phyloP scores from a whole-genome alignment of 306 rosid species.

The Trifolium pratense region DNA sequence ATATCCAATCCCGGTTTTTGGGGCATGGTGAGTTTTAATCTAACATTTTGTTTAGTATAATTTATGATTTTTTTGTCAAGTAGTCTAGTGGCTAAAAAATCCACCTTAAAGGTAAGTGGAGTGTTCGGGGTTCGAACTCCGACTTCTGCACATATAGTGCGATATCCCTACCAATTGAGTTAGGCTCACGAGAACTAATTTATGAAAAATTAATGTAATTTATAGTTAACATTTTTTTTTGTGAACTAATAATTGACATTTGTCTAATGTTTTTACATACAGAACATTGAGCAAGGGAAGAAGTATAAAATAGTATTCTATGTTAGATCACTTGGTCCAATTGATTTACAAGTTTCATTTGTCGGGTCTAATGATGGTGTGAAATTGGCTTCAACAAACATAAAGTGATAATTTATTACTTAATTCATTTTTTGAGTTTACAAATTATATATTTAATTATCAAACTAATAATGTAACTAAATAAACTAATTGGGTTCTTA shows the following conservation, averaged over 20 bases:
- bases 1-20: constrained; percentile 84
- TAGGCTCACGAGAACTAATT: too few relatives aligned
- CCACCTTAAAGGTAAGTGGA: too few relatives aligned
- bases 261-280: neutral
- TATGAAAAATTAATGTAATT: too few relatives aligned
- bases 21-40: constrained; percentile 67
- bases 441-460: too few relatives aligned
- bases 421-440: too few relatives aligned
- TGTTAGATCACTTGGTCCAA: constrained; percentile 53
- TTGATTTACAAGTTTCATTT: constrained; percentile 57
- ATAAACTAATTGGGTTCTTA: neutral
- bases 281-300: constrained; percentile 74
- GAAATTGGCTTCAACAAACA: constrained; percentile 50
- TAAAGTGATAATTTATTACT: constrained; percentile 40
- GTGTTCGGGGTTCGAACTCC: too few relatives aligned
- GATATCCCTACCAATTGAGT: too few relatives aligned
- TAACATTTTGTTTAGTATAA: neutral
- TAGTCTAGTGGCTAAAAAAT: too few relatives aligned
- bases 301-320: constrained; percentile 56
- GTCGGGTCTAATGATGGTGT: constrained; percentile 46
- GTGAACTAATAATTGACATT: too few relatives aligned
- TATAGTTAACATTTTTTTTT: neutral
- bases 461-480: too few relatives aligned
- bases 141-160: too few relatives aligned
- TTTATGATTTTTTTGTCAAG: too few relatives aligned